These are phyloP conservation scores for Artemisia annua DNA, from an alignment of 129 eudicot species.

Conservation along the genomic window DNA sequence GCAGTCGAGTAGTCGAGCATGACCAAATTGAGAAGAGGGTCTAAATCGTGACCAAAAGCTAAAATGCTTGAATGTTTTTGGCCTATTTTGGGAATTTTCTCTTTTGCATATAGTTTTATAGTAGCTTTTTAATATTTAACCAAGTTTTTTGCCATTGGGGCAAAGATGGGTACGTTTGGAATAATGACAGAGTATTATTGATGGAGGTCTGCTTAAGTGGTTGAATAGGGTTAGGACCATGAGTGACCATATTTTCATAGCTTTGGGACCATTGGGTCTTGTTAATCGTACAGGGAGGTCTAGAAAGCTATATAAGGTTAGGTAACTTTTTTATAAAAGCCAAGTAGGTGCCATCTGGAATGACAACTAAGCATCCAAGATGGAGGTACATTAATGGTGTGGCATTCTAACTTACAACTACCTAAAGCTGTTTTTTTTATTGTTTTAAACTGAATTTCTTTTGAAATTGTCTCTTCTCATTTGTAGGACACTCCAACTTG, in stretches of 20 bases:
- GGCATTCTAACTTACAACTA: constrained; percentile 25
- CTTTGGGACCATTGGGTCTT: constrained; percentile 36
- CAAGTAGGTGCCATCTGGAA: constrained; percentile 32
- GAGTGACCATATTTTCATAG: constrained; percentile 17
- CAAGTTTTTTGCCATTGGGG: constrained; percentile 16
- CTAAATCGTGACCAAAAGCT: too few relatives aligned
- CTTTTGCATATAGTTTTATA: too few relatives aligned
- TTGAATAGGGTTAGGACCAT: constrained; percentile 18
- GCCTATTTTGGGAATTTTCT: too few relatives aligned
- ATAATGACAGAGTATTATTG: constrained; percentile 23
- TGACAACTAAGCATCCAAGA: constrained; percentile 36
- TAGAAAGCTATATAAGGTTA: constrained; percentile 26
- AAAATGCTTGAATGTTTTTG: too few relatives aligned
- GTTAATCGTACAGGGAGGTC: constrained; percentile 26
- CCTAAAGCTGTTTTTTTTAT: constrained; percentile 8
- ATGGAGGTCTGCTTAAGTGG: constrained; percentile 17
- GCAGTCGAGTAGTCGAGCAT: too few relatives aligned
- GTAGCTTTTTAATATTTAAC: not conserved
- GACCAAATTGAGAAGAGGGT: too few relatives aligned
- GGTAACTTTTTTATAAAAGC: constrained; percentile 11
- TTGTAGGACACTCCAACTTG: constrained; percentile 24
- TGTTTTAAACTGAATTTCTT: not conserved
- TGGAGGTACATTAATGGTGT: constrained; percentile 24
- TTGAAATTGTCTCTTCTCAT: constrained; percentile 5
- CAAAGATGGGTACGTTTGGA: constrained; percentile 3